Conservation (phyloP, 768 basidiomycete genomes). For the Antrodiella citrinella region DNA sequence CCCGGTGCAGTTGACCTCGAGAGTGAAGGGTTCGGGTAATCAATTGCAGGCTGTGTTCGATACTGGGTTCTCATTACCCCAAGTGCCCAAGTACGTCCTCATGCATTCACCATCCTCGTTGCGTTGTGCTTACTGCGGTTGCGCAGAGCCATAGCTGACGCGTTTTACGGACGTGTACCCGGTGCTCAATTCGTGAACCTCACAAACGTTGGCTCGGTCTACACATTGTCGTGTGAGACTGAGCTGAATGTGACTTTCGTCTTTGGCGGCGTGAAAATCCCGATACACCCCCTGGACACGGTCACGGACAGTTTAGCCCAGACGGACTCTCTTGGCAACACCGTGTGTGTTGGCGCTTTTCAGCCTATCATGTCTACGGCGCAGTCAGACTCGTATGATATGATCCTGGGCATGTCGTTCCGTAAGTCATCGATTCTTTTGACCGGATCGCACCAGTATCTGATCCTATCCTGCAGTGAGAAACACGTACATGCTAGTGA, state of each 20-base stretch:
- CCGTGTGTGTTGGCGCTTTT: slow-evolving; percentile 27
- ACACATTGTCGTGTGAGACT: slow-evolving; percentile 25
- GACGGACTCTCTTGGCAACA: slow-evolving; percentile 20
- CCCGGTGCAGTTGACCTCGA: slow-evolving; percentile 16
- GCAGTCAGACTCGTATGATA: slow-evolving; percentile 19
- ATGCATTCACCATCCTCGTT: neutral
- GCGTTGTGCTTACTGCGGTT: neutral
- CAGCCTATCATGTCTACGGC: slow-evolving; percentile 21
- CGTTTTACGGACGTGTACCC: slow-evolving; percentile 27
- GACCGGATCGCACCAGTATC: no score
- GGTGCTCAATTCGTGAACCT: slow-evolving; percentile 20
- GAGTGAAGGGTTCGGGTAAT: slow-evolving; percentile 12
- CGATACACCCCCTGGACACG: slow-evolving; percentile 29
- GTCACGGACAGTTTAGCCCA: slow-evolving; percentile 13
- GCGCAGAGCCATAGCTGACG: slow-evolving; percentile 19
- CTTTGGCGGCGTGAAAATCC: slow-evolving; percentile 23
- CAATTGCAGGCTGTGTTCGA: slow-evolving; percentile 23
- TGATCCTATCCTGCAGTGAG: slow-evolving; percentile 24
- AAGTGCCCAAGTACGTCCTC: slow-evolving; percentile 22
- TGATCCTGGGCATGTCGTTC: slow-evolving; percentile 30
- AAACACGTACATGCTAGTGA: slow-evolving; percentile 28
- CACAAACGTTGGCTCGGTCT: slow-evolving; percentile 17
- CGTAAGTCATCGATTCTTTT: slow-evolving; percentile 17
- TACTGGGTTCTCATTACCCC: slow-evolving; percentile 25
- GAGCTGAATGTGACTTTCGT: slow-evolving; percentile 28